Percentiles rank a stretch among this genome's conserved stretches.
phyloP scores from a whole-genome alignment of 257 asterid species.

The Fraxinus americana region DNA sequence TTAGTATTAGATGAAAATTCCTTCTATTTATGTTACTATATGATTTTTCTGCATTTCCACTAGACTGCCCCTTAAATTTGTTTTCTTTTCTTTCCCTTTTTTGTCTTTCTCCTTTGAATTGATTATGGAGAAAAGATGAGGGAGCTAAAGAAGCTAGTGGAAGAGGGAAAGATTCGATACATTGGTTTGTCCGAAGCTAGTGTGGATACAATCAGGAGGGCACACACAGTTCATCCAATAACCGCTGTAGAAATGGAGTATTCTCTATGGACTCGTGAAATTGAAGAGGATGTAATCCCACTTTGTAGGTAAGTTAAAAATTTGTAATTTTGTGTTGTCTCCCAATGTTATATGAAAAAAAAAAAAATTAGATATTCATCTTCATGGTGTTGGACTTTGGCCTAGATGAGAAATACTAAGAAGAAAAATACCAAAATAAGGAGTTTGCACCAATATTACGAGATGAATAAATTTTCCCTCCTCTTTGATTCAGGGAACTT shows the following conservation, averaged over 20 bases:
- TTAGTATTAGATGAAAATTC: slow-evolving; percentile 25
- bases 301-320: slow-evolving; percentile 44
- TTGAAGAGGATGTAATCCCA: slow-evolving; percentile 55
- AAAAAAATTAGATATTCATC: background rate
- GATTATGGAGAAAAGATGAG: slow-evolving; percentile 35
- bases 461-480: background rate
- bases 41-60: background rate
- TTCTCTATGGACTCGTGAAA: slow-evolving; percentile 56
- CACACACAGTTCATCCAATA: slow-evolving; percentile 59
- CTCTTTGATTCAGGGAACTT: slow-evolving; percentile 38
- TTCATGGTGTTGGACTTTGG: background rate
- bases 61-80: background rate
- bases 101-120: background rate
- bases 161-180: slow-evolving; percentile 56
- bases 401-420: background rate
- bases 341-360: background rate
- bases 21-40: background rate
- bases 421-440: background rate
- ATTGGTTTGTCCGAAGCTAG: slow-evolving; percentile 64
- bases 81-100: background rate
- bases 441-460: background rate
- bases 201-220: slow-evolving; percentile 56
- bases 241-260: slow-evolving; percentile 65
- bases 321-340: background rate
- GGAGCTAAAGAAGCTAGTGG: slow-evolving; percentile 58